A percentile compares a stretch with the other conserved stretches of the same genome.
Conservation (phyloP, 1,284 basidiomycete species). For the Singerocomus rubriflavus region DNA sequence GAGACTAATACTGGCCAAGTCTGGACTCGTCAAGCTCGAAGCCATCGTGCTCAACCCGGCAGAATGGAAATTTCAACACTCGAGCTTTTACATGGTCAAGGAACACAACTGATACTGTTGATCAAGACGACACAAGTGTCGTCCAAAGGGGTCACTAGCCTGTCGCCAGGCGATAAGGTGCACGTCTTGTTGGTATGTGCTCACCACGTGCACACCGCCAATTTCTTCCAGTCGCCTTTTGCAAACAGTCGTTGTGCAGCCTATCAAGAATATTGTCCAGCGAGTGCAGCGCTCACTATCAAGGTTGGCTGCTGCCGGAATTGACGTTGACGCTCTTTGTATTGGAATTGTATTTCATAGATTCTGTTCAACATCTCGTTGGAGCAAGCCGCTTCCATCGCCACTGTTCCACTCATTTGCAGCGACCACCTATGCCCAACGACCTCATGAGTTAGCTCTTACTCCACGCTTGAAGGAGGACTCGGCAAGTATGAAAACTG, state of each 20-base stretch:
- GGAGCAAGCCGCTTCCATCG: not conserved
- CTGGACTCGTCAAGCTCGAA: not conserved
- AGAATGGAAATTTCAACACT: not conserved
- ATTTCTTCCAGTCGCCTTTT: slow-evolving; percentile 1
- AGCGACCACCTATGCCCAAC: not conserved
- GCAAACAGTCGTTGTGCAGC: not conserved
- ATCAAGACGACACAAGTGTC: not conserved
- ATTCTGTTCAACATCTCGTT: not conserved
- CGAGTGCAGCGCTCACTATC: not conserved
- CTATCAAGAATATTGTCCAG: not conserved
- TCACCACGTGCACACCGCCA: not conserved
- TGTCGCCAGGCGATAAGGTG: not conserved
- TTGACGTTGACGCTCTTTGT: no score
- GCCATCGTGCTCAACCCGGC: not conserved
- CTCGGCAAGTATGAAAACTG: slow-evolving; percentile 29
- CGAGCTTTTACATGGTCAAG: not conserved
- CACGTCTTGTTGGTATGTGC: not conserved
- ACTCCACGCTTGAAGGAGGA: slow-evolving; percentile 13
- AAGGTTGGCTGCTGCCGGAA: not conserved
- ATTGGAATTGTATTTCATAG: not conserved
- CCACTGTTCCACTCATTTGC: not conserved
- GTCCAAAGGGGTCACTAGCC: not conserved
- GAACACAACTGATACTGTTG: not conserved
- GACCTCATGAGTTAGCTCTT: not conserved
- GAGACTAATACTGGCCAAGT: no score